Evolutionary conservation across 2,329 filamentous ascomycete species (phyloP), one percentile per base, ranked within the genome.

Genomic region (Metarhizium guizhouense): DNA sequence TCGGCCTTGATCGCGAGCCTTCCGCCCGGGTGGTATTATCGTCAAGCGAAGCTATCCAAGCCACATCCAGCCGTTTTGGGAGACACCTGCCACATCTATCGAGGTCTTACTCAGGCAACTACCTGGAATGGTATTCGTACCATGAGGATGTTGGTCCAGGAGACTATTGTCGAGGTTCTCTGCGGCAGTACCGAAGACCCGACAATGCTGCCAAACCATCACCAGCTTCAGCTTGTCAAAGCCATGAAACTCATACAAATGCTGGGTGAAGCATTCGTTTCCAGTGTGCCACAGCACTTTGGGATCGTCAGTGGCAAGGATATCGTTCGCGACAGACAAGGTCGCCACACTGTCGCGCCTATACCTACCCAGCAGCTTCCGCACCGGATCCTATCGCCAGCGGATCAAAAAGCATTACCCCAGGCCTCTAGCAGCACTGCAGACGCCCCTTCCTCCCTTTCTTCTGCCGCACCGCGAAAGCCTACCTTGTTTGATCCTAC

Each of bases 251-350:
- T 72, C 54, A 65, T 79, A 34, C 65, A 70, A 52, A 67, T 67
- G 52, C 65, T 78, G 30, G 67, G 72, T 53, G 66, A 72, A 47
- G 72, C 72, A 32, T 72, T 79, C 50, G 65, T 74, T 45, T 74
- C 76, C 48, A 78, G 72, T 53, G 71, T 78, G 2, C 77, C 77
- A 0, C 76, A 79, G 60, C 73, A 78, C 59, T 74, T 78, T 47
- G 76, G 76, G 36, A 65, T 78, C n/a, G 68, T 79, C 50, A 74
- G 68, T 56, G 69, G 73, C 11, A 65, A 65, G 51, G 72, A 74
- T 57, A 65, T 70, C 18, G 64, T 62, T 47, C 62, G 65, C 32
- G 47, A 58, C 40, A 58, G 60, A 34, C 54, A 40, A n/a, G 51
- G 59, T 52, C 57, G 62, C 53, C 32, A 55, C 49, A 48, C 57